Evolutionary conservation across 73 alveolate genomes (phyloP).

Genomic region (Urostyla sp.): DNA sequence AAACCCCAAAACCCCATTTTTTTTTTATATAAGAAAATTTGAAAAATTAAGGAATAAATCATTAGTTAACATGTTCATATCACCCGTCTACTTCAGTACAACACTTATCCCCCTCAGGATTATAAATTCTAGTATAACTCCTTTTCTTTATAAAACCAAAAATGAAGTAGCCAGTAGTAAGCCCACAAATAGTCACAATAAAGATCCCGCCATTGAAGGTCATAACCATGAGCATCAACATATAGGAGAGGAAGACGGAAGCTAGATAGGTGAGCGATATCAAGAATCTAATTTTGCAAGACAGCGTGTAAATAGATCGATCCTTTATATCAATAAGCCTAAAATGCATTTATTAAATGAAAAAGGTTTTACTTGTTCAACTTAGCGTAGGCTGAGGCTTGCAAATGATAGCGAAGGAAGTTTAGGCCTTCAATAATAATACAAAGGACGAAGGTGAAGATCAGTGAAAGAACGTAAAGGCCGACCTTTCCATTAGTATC

Average conservation of each 20-base stretch:
- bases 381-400: conserved; percentile 36
- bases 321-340: conserved; percentile 32
- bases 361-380: not conserved
- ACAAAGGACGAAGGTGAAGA: conserved; percentile 47
- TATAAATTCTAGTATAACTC: conserved; percentile 37
- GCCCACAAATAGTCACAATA: conserved; percentile 44
- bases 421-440: conserved; percentile 47
- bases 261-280: conserved; percentile 23
- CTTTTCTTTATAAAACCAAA: conserved; percentile 51
- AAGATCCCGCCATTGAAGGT: conserved; percentile 54
- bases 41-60: not conserved
- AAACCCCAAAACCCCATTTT: too few species aligned
- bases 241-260: conserved; percentile 40
- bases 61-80: not conserved
- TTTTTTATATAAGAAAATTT: not conserved
- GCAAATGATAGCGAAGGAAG: conserved; percentile 28
- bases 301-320: conserved; percentile 10
- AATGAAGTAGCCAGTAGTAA: conserved; percentile 59
- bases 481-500: conserved; percentile 38
- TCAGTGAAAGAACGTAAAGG: conserved; percentile 25
- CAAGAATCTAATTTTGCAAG: conserved; percentile 38
- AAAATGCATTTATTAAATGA: not conserved
- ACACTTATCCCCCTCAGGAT: conserved; percentile 64
- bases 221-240: conserved; percentile 64
- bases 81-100: conserved; percentile 60